Evolutionary conservation across 1,139 yeast genomes (phyloP).

Genomic region (Geotrichum klebahnii): DNA sequence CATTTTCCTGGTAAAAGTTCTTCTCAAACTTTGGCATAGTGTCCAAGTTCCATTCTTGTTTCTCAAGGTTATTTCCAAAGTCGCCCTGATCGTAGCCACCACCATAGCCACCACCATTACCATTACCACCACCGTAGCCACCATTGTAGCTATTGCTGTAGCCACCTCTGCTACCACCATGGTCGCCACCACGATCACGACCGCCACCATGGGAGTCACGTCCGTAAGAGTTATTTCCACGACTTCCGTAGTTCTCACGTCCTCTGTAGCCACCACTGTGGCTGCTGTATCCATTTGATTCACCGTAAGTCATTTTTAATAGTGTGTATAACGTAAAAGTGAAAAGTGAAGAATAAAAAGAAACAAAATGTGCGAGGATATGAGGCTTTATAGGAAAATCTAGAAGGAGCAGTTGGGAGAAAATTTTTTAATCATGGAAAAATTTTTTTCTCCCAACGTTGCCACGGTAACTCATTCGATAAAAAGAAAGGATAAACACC

Average conservation of each 20-base stretch:
- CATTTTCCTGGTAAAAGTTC: conserved; percentile 87
- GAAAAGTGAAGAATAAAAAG: conserved; percentile 8
- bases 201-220: conserved; percentile 20
- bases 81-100: conserved; percentile 41
- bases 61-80: conserved; percentile 55
- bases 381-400: conserved; percentile 1
- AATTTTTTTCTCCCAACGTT: conserved; percentile 5
- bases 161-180: conserved; percentile 27
- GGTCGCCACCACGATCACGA: conserved; percentile 22
- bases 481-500: no score
- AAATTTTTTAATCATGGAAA: no score
- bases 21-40: conserved; percentile 86
- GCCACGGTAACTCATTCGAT: conserved; percentile 1
- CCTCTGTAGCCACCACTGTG: conserved; percentile 31
- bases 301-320: conserved; percentile 23
- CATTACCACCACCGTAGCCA: conserved; percentile 19
- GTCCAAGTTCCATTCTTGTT: conserved; percentile 78
- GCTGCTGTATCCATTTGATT: conserved; percentile 21
- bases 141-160: conserved; percentile 24
- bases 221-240: conserved; percentile 11
- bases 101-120: conserved; percentile 36
- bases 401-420: not conserved
- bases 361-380: not conserved
- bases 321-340: not conserved
- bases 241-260: conserved; percentile 35